A percentile compares a stretch with the other conserved stretches of the same genome.
Evolutionary conservation across 2,329 filamentous ascomycete genomes (phyloP).

Genomic region (Cladosporium sphaerospermum): DNA sequence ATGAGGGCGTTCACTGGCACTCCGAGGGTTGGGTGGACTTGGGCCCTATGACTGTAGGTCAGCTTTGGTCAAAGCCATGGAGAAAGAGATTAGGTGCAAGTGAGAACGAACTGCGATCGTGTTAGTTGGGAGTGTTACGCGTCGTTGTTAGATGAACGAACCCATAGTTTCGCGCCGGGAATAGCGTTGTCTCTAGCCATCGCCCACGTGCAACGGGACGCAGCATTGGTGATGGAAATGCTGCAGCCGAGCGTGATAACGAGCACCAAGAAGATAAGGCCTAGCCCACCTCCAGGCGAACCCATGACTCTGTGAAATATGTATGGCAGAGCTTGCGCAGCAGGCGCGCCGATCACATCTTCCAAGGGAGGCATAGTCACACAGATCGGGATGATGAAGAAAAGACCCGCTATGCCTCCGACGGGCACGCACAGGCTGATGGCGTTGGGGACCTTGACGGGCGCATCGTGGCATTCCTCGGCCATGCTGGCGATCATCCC

Average conservation of each 20-base stretch:
- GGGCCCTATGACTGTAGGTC: background rate
- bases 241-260: slow-evolving; percentile 48
- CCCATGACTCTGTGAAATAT: slow-evolving; percentile 48
- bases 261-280: slow-evolving; percentile 45
- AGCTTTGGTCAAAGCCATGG: background rate
- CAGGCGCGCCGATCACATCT: slow-evolving; percentile 41
- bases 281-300: slow-evolving; percentile 41
- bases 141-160: background rate
- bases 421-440: slow-evolving; percentile 49
- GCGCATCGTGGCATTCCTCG: slow-evolving; percentile 51
- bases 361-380: slow-evolving; percentile 43
- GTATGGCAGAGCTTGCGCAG: slow-evolving; percentile 46
- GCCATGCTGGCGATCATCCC: slow-evolving; percentile 60
- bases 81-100: slow-evolving; percentile 6
- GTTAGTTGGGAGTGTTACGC: background rate
- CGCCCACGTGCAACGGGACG: slow-evolving; percentile 43
- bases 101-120: background rate
- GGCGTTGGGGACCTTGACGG: slow-evolving; percentile 44
- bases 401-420: slow-evolving; percentile 48
- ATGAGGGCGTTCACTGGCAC: slow-evolving; percentile 39
- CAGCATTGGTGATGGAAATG: slow-evolving; percentile 48
- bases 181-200: slow-evolving; percentile 42
- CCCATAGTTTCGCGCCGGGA: slow-evolving; percentile 35
- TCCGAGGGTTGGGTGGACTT: slow-evolving; percentile 31
- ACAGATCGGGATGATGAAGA: slow-evolving; percentile 52